Conservation (phyloP, 1,284 basidiomycete species). For the Rhodofomes roseus region DNA sequence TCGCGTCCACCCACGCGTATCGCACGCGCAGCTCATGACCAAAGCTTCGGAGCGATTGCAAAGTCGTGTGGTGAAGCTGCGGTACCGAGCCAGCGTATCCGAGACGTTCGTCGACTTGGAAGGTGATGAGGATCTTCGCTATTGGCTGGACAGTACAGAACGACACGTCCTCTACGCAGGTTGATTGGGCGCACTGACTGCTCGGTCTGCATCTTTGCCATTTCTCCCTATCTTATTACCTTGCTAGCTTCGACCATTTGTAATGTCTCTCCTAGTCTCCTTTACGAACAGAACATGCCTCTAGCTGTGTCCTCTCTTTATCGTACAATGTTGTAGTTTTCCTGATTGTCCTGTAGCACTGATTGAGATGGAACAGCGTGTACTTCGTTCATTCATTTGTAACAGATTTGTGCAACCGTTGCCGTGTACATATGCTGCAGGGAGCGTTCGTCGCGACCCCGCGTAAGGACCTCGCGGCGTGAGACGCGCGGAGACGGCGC, state of each 20-base stretch:
- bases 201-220: conserved; percentile 10
- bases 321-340: conserved; percentile 9
- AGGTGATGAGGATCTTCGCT: conserved; percentile 68
- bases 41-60: conserved; percentile 90
- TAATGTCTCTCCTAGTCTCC: conserved; percentile 11
- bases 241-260: conserved; percentile 19
- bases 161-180: conserved; percentile 89
- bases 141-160: conserved; percentile 83
- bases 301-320: conserved; percentile 13
- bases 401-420: not conserved
- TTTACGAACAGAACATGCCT: conserved; percentile 5
- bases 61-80: conserved; percentile 64
- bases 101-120: conserved; percentile 64
- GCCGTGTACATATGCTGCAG: not conserved
- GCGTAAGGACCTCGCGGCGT: not conserved
- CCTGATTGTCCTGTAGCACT: conserved; percentile 6
- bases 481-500: not conserved
- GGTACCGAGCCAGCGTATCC: conserved; percentile 71
- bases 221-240: conserved; percentile 25
- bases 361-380: not conserved
- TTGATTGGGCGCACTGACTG: conserved; percentile 28
- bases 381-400: conserved; percentile 5
- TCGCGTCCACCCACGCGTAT: conserved; percentile 93
- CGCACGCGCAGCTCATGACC: conserved; percentile 81
- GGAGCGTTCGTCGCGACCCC: not conserved